Evolutionary conservation across 768 basidiomycete genomes (phyloP).

Genomic region (Rhodotorula babjevae): DNA sequence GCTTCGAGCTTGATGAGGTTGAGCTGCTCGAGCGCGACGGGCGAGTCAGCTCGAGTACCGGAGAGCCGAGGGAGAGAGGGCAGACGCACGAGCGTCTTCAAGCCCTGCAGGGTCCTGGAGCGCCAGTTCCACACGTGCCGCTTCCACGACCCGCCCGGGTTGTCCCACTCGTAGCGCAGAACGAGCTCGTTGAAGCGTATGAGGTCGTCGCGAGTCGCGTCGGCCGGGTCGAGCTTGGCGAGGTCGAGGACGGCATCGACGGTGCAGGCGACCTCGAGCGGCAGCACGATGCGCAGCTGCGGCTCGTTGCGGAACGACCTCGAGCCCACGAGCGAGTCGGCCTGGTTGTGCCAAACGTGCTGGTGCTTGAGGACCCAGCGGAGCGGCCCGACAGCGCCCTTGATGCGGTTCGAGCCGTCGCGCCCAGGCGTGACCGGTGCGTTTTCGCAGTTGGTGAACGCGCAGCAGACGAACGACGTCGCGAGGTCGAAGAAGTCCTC

Average conservation of each 20-base stretch:
- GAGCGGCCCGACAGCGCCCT: background rate
- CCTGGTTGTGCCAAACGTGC: background rate
- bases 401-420: background rate
- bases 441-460: background rate
- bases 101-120: too few relatives aligned
- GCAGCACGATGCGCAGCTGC: background rate
- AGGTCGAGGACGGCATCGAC: background rate
- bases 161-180: background rate
- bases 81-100: background rate
- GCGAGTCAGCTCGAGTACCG: background rate
- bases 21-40: background rate
- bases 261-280: constrained; percentile 5
- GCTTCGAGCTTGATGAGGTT: background rate
- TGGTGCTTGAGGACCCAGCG: background rate
- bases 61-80: background rate
- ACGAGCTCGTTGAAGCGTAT: too few relatives aligned
- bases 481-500: background rate
- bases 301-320: background rate
- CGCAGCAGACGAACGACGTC: background rate
- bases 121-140: background rate
- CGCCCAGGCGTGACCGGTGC: background rate
- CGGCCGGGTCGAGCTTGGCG: background rate
- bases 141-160: background rate
- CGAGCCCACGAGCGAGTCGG: too few relatives aligned
- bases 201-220: background rate